Evolutionary conservation across 805 yeast genomes (phyloP).

Genomic region (Pichia pseudocactophila): DNA sequence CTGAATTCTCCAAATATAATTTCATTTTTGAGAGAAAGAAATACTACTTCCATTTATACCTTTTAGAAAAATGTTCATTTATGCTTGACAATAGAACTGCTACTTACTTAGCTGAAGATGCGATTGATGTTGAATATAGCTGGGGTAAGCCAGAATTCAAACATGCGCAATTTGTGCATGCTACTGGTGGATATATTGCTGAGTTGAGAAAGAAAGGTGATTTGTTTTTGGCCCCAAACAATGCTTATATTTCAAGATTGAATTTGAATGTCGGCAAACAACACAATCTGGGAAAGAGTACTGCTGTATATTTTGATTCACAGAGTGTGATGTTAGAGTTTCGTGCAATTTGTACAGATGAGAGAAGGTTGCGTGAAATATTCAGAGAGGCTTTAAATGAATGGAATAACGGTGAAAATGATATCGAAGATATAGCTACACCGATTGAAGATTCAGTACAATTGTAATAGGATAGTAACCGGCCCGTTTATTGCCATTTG

Average conservation of each 20-base stretch:
- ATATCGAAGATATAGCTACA: background rate
- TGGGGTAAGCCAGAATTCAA: constrained; percentile 87
- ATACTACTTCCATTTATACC: constrained; percentile 69
- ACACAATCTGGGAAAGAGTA: constrained; percentile 17
- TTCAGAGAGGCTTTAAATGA: constrained; percentile 51
- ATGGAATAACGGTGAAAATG: constrained; percentile 30
- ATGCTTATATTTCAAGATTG: constrained; percentile 68
- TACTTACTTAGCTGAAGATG: constrained; percentile 38
- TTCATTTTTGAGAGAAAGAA: constrained; percentile 40
- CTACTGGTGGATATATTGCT: constrained; percentile 81
- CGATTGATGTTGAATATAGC: constrained; percentile 66
- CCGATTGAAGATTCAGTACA: background rate
- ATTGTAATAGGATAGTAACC: too few relatives aligned
- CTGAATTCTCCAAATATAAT: constrained; percentile 34
- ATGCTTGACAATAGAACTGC: constrained; percentile 76
- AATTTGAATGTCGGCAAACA: constrained; percentile 35
- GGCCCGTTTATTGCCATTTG: too few relatives aligned
- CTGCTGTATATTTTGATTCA: constrained; percentile 44
- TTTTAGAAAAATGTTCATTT: constrained; percentile 65
- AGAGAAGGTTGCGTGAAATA: constrained; percentile 37
- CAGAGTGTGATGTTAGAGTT: constrained; percentile 68
- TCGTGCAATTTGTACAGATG: constrained; percentile 50
- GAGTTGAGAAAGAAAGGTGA: constrained; percentile 76
- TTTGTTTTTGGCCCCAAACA: constrained; percentile 78
- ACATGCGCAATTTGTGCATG: constrained; percentile 83